phyloP scores from a whole-genome alignment of 257 asterid genomes.

The Primulina eburnea region DNA sequence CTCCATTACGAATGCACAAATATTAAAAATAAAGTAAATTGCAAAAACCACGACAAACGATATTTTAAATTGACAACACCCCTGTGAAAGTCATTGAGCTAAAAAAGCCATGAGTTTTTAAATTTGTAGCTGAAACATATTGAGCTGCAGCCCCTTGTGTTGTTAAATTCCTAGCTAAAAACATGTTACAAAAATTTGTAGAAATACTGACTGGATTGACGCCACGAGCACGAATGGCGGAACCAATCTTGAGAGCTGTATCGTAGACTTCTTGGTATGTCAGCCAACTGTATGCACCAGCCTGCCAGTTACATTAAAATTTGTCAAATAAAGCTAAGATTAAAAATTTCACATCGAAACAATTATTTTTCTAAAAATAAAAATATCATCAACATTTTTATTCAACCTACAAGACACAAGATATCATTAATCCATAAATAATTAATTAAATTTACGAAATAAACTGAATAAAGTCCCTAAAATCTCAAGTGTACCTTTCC shows the following conservation, averaged over 20 bases:
- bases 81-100: neutral
- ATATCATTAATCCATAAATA: neutral
- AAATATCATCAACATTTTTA: too few species aligned
- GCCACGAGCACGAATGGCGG: conserved; percentile 72
- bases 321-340: neutral
- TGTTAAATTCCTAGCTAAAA: neutral
- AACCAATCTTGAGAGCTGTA: conserved; percentile 53
- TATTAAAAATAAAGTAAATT: too few species aligned
- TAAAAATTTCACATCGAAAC: too few species aligned
- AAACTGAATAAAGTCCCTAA: too few species aligned
- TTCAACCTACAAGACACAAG: neutral
- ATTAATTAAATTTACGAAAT: too few species aligned
- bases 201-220: conserved; percentile 55
- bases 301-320: conserved; percentile 36
- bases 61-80: neutral
- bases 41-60: neutral
- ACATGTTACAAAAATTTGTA: neutral
- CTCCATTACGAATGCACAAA: neutral
- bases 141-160: too few species aligned
- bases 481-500: conserved; percentile 50
- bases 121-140: too few species aligned
- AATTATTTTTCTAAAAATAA: too few species aligned
- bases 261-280: conserved; percentile 58
- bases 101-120: neutral
- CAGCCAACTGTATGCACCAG: conserved; percentile 62